Evolutionary conservation across 805 yeast species (phyloP), one percentile per base, ranked within the genome.

Genomic region (Yamadazyma sp.): DNA sequence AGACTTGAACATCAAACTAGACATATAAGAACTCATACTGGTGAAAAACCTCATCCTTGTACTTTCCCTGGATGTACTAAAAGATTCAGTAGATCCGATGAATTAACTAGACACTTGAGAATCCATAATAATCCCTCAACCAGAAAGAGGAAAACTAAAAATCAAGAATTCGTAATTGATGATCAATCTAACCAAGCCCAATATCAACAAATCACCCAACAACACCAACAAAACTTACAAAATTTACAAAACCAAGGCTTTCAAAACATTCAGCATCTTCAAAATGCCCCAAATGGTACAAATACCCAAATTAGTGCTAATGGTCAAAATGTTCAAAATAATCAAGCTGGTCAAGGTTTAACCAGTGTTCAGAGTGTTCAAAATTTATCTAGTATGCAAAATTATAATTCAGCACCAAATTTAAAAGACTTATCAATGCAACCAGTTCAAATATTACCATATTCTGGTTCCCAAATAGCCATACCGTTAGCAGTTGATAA

Each of bases 1-100:
- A 72, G 96, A 42, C 65, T 87, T 31, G 96, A 87, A 58, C 96
- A 87, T 58, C 94, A 86, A 55, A 87, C 95, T 9, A 73, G 96
- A 47, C 96, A 87, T 56, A 82, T 88, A 47, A 70, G 96, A 39
- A 87, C 95, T 7, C 96, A 87, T 62, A 87, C 96, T 0, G 96
- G 96, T 31, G 95, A 87, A 56, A 85, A 86, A 56, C 95, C 96
- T 2, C 93, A 85, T 54, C 80, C 78, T 32, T 87, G 96, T 60
- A 74, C 79, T 13, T 86, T 75, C 48, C 88, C 93, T 1, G 86
- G 86, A n/a, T 87, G 96, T 61, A 58, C 78, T 35, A 86, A 88
- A 58, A 70, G 83, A 43, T 87, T 87, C 53, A 75, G 84, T 39
- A 73, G 96, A 43, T 72, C 81, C 18, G 96, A 88, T 60, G 96